Evolutionary conservation across 169 alveolate species (phyloP), one percentile per base, ranked within the genome.

Genomic region (Plasmodium inui): DNA sequence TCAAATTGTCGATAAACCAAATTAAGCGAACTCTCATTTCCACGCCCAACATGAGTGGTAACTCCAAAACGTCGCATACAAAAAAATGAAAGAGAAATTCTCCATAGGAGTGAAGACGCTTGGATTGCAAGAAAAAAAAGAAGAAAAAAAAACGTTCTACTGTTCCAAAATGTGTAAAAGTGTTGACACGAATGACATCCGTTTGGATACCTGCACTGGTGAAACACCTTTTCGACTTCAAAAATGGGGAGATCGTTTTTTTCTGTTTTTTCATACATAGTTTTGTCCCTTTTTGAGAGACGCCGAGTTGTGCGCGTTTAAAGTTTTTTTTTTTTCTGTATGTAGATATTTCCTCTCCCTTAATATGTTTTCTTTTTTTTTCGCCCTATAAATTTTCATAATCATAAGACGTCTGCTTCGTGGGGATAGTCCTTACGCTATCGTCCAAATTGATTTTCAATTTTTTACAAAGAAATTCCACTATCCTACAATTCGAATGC

Each of bases 351-450:
- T 34, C 26, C 37, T 3, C 57, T 76, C 44, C 61, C 14, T 39
- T 50, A 17, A 37, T 17, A 19, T 61, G 6, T 61, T 61, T 61
- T 17, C 19, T 61, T 61, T 67, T 67, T 67, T 67, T 67, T 67
- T 26, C 37, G 32, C 61, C 5, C 76, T 30, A 81, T 19, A 34
- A 70, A 83, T 39, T 86, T 26, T 86, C 86, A 55, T 86, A 86
- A 70, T 86, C 93, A 6, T 86, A 86, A n/a, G 93, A 86, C 19
- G 93, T 86, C 32, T 74, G 85, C 50, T 86, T 86, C 19, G 93
- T 55, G 26, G 93, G 86, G 9, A 61, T 53, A 32, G 82, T 74
- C 81, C 85, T 74, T 8, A 19, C 41, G 44, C 39, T 50, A 34
- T 74, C 93, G 19, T 86, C 93, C 39, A 86, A 39, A 39, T 70